A percentile compares a stretch with the other conserved stretches of the same genome.
Evolutionary conservation across 2,329 filamentous ascomycete species (phyloP).

Genomic region (Aspergillus spinulosporus): DNA sequence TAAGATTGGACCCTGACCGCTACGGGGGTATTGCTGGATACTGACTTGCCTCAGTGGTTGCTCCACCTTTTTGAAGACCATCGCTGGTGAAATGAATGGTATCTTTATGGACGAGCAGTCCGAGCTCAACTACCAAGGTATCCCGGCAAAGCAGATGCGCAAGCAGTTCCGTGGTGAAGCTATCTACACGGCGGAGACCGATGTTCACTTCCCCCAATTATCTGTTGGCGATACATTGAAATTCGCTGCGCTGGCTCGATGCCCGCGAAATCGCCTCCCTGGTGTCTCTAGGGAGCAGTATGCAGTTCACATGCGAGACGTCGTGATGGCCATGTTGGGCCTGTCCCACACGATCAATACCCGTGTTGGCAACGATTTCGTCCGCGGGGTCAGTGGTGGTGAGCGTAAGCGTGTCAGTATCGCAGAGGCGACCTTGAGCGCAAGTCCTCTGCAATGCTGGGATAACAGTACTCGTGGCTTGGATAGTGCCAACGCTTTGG

Average conservation of each 20-base stretch:
- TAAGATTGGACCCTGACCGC: slow-evolving; percentile 14
- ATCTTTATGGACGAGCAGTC: slow-evolving; percentile 70
- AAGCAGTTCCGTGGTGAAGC: slow-evolving; percentile 75
- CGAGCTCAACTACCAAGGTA: slow-evolving; percentile 75
- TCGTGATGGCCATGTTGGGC: slow-evolving; percentile 48
- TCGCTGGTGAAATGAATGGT: slow-evolving; percentile 80
- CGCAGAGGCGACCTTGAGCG: slow-evolving; percentile 54
- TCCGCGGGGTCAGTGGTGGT: slow-evolving; percentile 63
- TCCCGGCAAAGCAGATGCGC: slow-evolving; percentile 58
- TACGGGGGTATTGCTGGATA: background rate
- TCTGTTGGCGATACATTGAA: slow-evolving; percentile 76
- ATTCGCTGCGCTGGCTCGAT: slow-evolving; percentile 69
- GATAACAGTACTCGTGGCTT: slow-evolving; percentile 54
- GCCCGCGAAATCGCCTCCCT: slow-evolving; percentile 45
- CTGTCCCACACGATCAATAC: slow-evolving; percentile 54
- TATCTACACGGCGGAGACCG: slow-evolving; percentile 83
- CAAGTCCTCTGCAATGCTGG: slow-evolving; percentile 51
- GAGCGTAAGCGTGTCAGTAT: slow-evolving; percentile 64
- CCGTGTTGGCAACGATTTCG: slow-evolving; percentile 55
- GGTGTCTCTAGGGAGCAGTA: slow-evolving; percentile 47
- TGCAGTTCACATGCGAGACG: slow-evolving; percentile 46
- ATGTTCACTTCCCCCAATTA: slow-evolving; percentile 78
- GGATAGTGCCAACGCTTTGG: slow-evolving; percentile 56
- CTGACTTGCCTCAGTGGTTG: slow-evolving; percentile 51
- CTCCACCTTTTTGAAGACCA: slow-evolving; percentile 83